Evolutionary conservation across 2,329 filamentous ascomycete species (phyloP), one percentile per base, ranked within the genome.

Genomic region (Hypoxylon sp.): DNA sequence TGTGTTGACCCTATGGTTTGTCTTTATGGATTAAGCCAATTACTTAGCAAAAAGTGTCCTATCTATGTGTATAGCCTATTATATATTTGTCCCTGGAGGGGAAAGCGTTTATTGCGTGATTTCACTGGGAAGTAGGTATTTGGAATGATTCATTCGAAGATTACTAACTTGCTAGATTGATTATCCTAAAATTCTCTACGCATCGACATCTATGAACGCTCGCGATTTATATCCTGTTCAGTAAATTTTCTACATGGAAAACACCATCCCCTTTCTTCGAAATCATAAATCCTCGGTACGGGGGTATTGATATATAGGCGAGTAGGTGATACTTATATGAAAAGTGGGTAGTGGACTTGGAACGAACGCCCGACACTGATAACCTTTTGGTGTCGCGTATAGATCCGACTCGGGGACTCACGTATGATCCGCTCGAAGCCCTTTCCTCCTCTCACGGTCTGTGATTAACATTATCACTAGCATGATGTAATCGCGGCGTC

Each of bases 241-340:
- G 22, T 58, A 54, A 35, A 8, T 52, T 51, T 47, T 9, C 35
- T 66, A 62, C 63, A 65, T 31, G n/a, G 31, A 46, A 46, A 51
- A 58, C 50, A 33, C 44, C 22, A 56, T 26, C 5, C n/a, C 19
- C 14, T 14, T 22, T 35, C 33, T 19, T 46, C 48, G 17, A 22
- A 39, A 17, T 33, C 44, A 24, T 24, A 42, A 42, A 13, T n/a
- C 48, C 24, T 55, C 5, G 48, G 39, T 11, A 50, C 14, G 17
- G 42, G 5, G 35, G 33, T 47, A 19, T 17, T 14, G 11, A 42
- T 39, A 29, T 48, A 46, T 55, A 55, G 19, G 33, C 42, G 17
- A 10, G 50, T 31, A 42, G 37, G n/a, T 37, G 52, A n/a, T n/a
- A 10, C 17, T 8, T 22, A 44, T 29, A 22, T 14, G 8, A 50